These are phyloP conservation scores for Calvatia gigantea DNA, from an alignment of 768 basidiomycete genomes.

Conservation along the genomic window DNA sequence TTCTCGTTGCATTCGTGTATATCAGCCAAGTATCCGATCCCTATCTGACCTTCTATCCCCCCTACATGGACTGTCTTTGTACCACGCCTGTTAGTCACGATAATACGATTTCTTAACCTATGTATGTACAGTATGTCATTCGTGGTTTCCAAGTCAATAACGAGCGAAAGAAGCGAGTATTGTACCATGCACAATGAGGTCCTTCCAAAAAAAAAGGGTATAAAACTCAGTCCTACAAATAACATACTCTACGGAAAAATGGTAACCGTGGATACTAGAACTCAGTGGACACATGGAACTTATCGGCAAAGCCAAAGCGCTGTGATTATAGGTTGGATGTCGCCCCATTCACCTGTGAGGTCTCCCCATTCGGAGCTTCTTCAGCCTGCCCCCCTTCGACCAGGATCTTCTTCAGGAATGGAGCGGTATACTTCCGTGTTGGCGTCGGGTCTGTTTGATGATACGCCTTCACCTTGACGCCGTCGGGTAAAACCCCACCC, in stretches of 20 bases:
- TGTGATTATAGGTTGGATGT: too few species aligned
- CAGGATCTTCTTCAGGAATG: slow-evolving; percentile 57
- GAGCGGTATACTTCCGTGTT: slow-evolving; percentile 66
- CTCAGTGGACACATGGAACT: too few species aligned
- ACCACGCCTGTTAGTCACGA: too few species aligned
- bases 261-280: too few species aligned
- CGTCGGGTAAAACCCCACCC: slow-evolving; percentile 24
- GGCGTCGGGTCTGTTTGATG: slow-evolving; percentile 61
- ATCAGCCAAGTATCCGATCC: neutral
- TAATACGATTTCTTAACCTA: too few species aligned
- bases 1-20: neutral
- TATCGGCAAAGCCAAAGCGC: too few species aligned
- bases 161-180: neutral
- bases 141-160: neutral
- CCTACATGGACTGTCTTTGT: neutral
- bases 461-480: slow-evolving; percentile 49
- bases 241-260: too few species aligned
- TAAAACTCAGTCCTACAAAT: too few species aligned
- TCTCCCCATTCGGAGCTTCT: neutral
- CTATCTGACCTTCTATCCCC: neutral
- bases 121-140: neutral
- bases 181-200: neutral
- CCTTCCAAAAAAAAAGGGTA: neutral
- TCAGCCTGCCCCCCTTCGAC: slow-evolving; percentile 27
- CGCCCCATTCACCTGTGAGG: neutral